phyloP scores from a whole-genome alignment of 371 early-diverging fungal species.

The Saksenaea vasiformis region DNA sequence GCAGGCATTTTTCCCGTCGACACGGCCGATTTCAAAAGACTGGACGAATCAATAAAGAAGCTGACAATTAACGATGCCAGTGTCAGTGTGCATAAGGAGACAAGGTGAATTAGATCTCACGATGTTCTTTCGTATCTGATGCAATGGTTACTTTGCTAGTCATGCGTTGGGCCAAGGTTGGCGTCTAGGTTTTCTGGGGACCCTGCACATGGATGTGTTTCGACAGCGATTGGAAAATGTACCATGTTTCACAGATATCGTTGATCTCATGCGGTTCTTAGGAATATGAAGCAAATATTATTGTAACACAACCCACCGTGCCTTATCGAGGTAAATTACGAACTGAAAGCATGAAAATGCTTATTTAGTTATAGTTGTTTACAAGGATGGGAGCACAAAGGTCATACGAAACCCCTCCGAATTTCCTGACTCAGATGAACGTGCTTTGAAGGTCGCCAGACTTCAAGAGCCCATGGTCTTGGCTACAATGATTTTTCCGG shows the following conservation, averaged over 20 bases:
- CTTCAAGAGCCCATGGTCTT: constrained; percentile 92
- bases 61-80: constrained; percentile 94
- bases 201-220: constrained; percentile 97
- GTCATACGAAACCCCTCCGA: constrained; percentile 88
- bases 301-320: constrained; percentile 93
- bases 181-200: constrained; percentile 95
- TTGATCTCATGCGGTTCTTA: constrained; percentile 14
- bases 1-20: constrained; percentile 95
- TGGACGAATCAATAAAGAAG: constrained; percentile 90
- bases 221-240: constrained; percentile 91
- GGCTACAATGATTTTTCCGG: constrained; percentile 92
- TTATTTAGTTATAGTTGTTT: constrained; percentile 38
- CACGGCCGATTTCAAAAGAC: constrained; percentile 80
- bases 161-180: constrained; percentile 95
- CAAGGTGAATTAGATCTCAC: constrained; percentile 43
- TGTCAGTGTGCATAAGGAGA: constrained; percentile 88
- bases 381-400: constrained; percentile 56
- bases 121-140: neutral
- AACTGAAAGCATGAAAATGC: neutral
- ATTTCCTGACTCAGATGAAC: constrained; percentile 82
- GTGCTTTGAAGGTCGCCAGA: constrained; percentile 61
- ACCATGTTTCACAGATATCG: constrained; percentile 6
- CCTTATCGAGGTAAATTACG: constrained; percentile 68
- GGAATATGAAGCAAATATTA: constrained; percentile 91
- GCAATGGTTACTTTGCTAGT: constrained; percentile 25